Conservation (phyloP, 768 basidiomycete genomes). For the Agaricus blazei region DNA sequence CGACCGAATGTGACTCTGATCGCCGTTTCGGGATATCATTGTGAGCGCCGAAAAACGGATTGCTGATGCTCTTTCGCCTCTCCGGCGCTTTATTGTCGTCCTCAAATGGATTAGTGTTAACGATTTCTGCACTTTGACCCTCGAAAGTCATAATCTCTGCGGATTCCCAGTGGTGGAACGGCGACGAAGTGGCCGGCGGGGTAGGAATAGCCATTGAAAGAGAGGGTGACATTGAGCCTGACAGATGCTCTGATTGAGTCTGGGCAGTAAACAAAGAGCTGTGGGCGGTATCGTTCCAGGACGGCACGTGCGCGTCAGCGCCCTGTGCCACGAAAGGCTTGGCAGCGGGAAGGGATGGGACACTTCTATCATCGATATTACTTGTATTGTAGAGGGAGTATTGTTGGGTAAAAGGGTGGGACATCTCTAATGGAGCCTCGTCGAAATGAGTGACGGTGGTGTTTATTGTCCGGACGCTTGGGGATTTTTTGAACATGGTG, state of each 20-base stretch:
- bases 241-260: constrained; percentile 7
- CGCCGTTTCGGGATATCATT: constrained; percentile 18
- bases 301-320: background rate
- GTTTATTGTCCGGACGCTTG: constrained; percentile 49
- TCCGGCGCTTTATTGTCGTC: constrained; percentile 18
- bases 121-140: constrained; percentile 24
- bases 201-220: constrained; percentile 54
- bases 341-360: constrained; percentile 5
- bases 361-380: constrained; percentile 25
- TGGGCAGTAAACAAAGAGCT: constrained; percentile 4
- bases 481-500: constrained; percentile 64
- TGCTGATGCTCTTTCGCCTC: constrained; percentile 33
- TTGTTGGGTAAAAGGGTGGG: constrained; percentile 54
- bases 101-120: constrained; percentile 25
- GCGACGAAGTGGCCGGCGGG: constrained; percentile 46
- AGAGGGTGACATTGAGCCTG: constrained; percentile 46
- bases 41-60: constrained; percentile 37
- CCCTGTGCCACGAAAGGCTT: background rate
- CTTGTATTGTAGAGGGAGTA: constrained; percentile 33
- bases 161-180: constrained; percentile 62
- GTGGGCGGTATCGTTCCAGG: constrained; percentile 7
- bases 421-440: constrained; percentile 34
- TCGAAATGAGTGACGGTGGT: constrained; percentile 46
- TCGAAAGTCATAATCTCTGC: constrained; percentile 55
- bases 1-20: constrained; percentile 35